phyloP scores from a whole-genome alignment of 1,284 basidiomycete species.

The Athelia psychrophila region DNA sequence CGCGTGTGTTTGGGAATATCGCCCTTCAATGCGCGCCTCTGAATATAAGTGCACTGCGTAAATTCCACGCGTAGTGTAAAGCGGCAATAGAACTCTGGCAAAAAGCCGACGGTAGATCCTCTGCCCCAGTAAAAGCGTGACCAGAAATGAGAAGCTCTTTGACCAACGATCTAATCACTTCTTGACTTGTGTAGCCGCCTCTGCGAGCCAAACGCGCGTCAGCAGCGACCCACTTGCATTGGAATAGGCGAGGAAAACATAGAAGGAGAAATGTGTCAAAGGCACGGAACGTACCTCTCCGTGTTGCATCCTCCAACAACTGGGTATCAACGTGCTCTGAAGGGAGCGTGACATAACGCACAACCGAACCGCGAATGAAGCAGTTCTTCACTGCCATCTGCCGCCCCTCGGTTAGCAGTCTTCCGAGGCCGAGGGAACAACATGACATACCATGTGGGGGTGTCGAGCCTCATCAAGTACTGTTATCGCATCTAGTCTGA shows the following conservation, averaged over 20 bases:
- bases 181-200: neutral
- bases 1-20: too few relatives aligned
- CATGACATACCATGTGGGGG: conserved; percentile 85
- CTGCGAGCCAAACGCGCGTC: neutral
- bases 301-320: conserved; percentile 93
- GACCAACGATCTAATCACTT: neutral
- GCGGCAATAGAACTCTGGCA: too few relatives aligned
- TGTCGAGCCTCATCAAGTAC: conserved; percentile 92
- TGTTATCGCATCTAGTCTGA: conserved; percentile 92
- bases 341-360: conserved; percentile 95
- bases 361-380: conserved; percentile 98
- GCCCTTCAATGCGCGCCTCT: too few relatives aligned
- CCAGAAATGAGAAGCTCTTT: neutral
- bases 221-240: too few relatives aligned
- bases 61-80: neutral
- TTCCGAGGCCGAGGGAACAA: neutral
- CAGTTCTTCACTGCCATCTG: conserved; percentile 99
- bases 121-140: too few relatives aligned
- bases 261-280: neutral
- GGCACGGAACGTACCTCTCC: conserved; percentile 72
- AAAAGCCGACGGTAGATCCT: too few relatives aligned
- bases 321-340: conserved; percentile 95
- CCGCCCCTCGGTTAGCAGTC: conserved; percentile 3
- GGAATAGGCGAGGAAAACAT: neutral
- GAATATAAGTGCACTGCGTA: neutral